Conservation (phyloP, 192 early-diverging fungal species). For the Funneliformis geosporum region DNA sequence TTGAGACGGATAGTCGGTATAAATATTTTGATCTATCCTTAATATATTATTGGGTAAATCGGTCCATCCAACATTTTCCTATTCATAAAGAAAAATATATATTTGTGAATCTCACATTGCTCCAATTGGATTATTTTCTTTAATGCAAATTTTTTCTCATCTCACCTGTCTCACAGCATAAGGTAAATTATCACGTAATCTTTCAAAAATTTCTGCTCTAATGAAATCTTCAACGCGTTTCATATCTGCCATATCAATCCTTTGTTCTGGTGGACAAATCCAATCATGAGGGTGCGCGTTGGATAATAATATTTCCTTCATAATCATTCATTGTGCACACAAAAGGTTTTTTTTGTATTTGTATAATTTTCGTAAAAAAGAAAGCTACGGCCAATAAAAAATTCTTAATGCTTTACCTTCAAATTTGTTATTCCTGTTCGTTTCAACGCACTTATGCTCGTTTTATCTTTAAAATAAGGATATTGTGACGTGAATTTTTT, state of each 20-base stretch:
- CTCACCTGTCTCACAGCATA: conserved; percentile 50
- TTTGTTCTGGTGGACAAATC: conserved; percentile 51
- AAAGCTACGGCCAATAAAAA: neutral
- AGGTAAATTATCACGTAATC: conserved; percentile 55
- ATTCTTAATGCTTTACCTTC: conserved; percentile 28
- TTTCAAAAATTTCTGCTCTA: conserved; percentile 55
- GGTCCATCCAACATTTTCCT: conserved; percentile 61
- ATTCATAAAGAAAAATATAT: neutral
- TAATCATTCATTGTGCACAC: conserved; percentile 34
- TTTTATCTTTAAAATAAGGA: conserved; percentile 38
- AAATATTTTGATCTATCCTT: conserved; percentile 57
- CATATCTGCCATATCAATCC: conserved; percentile 54
- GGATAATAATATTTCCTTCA: conserved; percentile 33
- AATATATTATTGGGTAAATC: conserved; percentile 43
- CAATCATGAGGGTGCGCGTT: conserved; percentile 46
- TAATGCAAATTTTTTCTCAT: no score
- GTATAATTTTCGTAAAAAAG: conserved; percentile 34
- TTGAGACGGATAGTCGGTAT: conserved; percentile 53
- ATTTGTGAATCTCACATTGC: neutral
- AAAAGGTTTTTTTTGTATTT: conserved; percentile 30
- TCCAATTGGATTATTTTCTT: no score
- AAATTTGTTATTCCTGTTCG: conserved; percentile 25
- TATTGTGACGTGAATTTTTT: conserved; percentile 40
- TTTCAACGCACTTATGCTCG: conserved; percentile 45
- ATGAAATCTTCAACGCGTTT: conserved; percentile 61